Evolutionary conservation across 1,284 basidiomycete genomes (phyloP).

Genomic region (Hemileia vastatrix): DNA sequence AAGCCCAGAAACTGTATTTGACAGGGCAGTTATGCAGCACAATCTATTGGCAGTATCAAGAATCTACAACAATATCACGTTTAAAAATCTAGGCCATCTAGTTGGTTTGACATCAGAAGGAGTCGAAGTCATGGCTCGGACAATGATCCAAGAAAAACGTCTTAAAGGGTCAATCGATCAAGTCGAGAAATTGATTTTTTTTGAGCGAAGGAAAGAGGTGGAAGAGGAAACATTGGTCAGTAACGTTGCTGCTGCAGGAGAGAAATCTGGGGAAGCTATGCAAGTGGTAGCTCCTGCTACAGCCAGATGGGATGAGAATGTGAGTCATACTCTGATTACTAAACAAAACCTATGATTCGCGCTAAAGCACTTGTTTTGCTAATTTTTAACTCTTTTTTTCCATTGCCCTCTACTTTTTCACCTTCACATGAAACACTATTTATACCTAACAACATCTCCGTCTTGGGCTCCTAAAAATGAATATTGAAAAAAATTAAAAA

Average conservation of each 20-base stretch:
- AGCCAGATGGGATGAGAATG: conserved; percentile 17
- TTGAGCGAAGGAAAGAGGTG: conserved; percentile 68
- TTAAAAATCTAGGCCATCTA: conserved; percentile 31
- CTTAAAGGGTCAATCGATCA: conserved; percentile 86
- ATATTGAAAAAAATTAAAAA: neutral
- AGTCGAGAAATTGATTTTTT: conserved; percentile 82
- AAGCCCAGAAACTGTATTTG: conserved; percentile 87
- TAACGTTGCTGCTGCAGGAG: conserved; percentile 18
- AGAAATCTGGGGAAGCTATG: conserved; percentile 1
- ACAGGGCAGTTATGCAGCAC: conserved; percentile 95
- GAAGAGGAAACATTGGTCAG: conserved; percentile 52
- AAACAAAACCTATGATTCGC: too few relatives aligned
- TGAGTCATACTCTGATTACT: neutral
- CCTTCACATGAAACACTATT: too few relatives aligned
- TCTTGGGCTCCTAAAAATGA: neutral
- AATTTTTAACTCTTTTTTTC: too few relatives aligned
- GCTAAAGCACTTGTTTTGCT: too few relatives aligned
- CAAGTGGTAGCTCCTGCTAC: conserved; percentile 11
- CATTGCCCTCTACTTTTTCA: too few relatives aligned
- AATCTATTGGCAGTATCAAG: conserved; percentile 90
- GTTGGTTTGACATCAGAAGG: conserved; percentile 50
- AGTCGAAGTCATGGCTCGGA: conserved; percentile 84
- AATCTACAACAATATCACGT: conserved; percentile 36
- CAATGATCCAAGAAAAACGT: conserved; percentile 92
- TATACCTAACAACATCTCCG: neutral